A percentile compares a stretch with the other conserved stretches of the same genome.
These are phyloP conservation scores for Opeltia flavorubescens DNA, from an alignment of 495 filamentous ascomycete genomes.

Conservation along the genomic window DNA sequence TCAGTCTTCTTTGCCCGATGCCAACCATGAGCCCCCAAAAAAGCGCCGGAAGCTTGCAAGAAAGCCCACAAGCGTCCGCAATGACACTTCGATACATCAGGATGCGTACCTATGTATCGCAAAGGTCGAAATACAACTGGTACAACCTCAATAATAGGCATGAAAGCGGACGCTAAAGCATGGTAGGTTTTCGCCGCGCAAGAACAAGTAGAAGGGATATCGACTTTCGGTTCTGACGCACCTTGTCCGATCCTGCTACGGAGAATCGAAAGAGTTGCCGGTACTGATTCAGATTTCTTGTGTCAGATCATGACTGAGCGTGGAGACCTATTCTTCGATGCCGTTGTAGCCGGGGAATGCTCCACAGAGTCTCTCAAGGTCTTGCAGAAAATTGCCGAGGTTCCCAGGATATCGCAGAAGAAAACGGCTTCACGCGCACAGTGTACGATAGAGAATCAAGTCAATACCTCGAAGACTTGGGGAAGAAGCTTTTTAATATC, in stretches of 20 bases:
- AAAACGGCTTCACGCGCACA: neutral
- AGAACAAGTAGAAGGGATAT: neutral
- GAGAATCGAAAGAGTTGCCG: neutral
- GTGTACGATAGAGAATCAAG: neutral
- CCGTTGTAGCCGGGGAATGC: neutral
- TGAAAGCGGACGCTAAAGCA: neutral
- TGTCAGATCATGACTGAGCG: slow-evolving; percentile 3
- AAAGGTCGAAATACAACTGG: slow-evolving; percentile 8
- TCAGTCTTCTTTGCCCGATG: neutral
- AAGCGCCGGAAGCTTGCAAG: slow-evolving; percentile 6
- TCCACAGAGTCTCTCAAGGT: neutral
- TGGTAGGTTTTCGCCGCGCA: too few relatives aligned
- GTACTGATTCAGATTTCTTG: neutral
- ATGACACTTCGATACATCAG: neutral
- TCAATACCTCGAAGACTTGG: neutral
- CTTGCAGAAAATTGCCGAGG: neutral
- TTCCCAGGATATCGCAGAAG: neutral
- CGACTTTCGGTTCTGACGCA: neutral
- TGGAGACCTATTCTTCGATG: neutral
- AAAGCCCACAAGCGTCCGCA: neutral
- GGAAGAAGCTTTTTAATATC: slow-evolving; percentile 4
- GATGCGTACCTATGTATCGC: slow-evolving; percentile 10
- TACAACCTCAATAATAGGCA: neutral
- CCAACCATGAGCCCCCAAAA: slow-evolving; percentile 3
- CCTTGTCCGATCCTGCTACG: slow-evolving; percentile 4